phyloP scores from a whole-genome alignment of 1,284 basidiomycete species.

The Mycosarcoma maydis region DNA sequence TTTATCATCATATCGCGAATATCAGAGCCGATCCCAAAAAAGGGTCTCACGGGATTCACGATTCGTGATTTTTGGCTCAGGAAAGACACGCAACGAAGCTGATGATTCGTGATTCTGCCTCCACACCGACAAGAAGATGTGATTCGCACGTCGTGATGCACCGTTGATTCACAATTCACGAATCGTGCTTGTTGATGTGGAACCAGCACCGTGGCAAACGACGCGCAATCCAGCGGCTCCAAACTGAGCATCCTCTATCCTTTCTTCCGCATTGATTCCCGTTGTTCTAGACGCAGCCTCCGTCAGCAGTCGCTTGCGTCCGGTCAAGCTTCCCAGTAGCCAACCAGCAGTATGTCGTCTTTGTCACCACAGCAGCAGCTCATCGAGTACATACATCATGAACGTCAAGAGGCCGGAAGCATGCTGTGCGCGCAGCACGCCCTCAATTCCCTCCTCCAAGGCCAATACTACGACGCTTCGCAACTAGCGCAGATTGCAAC shows the following conservation, averaged over 20 bases:
- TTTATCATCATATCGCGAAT: too few species aligned
- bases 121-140: conserved; percentile 12
- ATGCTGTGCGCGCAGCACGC: conserved; percentile 67
- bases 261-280: neutral
- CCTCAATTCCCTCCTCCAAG: conserved; percentile 61
- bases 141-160: neutral
- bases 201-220: too few species aligned
- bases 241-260: neutral
- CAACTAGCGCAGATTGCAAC: conserved; percentile 59
- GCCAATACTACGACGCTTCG: conserved; percentile 60
- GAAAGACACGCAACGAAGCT: too few species aligned
- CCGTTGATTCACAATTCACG: too few species aligned
- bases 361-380: conserved; percentile 51
- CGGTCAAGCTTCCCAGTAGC: too few species aligned
- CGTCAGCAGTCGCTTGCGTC: too few species aligned
- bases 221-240: neutral
- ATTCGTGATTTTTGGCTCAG: too few species aligned
- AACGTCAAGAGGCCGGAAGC: conserved; percentile 60
- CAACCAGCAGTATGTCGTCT: conserved; percentile 20
- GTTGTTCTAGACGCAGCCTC: too few species aligned
- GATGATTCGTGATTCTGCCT: neutral
- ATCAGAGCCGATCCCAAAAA: conserved; percentile 6
- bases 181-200: conserved; percentile 1
- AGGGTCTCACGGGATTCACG: neutral
- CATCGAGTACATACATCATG: conserved; percentile 55